Percentiles rank a stretch among this genome's conserved stretches.
Evolutionary conservation across 2,329 filamentous ascomycete species (phyloP).

Genomic region (Eutypella sp.): DNA sequence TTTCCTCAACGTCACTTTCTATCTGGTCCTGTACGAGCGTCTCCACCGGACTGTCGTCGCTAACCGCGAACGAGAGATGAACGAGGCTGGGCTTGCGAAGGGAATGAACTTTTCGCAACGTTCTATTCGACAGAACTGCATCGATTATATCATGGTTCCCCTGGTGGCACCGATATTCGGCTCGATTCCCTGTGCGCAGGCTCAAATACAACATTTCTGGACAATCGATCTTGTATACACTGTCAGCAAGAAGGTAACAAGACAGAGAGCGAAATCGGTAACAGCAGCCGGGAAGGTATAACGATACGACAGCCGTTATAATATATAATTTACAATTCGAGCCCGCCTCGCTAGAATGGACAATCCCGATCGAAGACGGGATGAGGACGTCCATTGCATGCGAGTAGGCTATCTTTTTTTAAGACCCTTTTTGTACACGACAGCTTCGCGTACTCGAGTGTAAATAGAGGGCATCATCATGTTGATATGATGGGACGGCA

Average conservation of each 20-base stretch:
- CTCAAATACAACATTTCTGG: slow-evolving; percentile 66
- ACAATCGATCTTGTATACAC: slow-evolving; percentile 64
- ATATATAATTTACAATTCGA: slow-evolving; percentile 16
- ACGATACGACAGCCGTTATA: slow-evolving; percentile 10
- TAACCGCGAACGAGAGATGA: slow-evolving; percentile 61
- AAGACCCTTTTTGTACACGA: slow-evolving; percentile 26
- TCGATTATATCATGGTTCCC: slow-evolving; percentile 62
- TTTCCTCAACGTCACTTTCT: slow-evolving; percentile 58
- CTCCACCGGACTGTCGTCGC: slow-evolving; percentile 60
- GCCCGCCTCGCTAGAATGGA: slow-evolving; percentile 8
- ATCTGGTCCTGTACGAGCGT: slow-evolving; percentile 62
- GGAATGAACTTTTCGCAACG: slow-evolving; percentile 62
- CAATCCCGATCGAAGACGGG: no score
- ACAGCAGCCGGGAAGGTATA: slow-evolving; percentile 42
- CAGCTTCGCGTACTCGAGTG: slow-evolving; percentile 35
- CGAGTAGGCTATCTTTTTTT: slow-evolving; percentile 23
- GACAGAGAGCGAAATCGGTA: slow-evolving; percentile 43
- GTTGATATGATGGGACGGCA: slow-evolving; percentile 46
- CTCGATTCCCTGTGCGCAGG: slow-evolving; percentile 62
- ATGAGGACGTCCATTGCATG: slow-evolving; percentile 24
- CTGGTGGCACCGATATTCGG: slow-evolving; percentile 65
- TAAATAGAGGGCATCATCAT: slow-evolving; percentile 47
- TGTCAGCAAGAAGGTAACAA: slow-evolving; percentile 64
- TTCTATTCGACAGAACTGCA: slow-evolving; percentile 47
- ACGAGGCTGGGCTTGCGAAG: slow-evolving; percentile 56